Evolutionary conservation across 148 eudicot species (phyloP), one percentile per base, ranked within the genome.

Genomic region (Heliamphora exappendiculata): DNA sequence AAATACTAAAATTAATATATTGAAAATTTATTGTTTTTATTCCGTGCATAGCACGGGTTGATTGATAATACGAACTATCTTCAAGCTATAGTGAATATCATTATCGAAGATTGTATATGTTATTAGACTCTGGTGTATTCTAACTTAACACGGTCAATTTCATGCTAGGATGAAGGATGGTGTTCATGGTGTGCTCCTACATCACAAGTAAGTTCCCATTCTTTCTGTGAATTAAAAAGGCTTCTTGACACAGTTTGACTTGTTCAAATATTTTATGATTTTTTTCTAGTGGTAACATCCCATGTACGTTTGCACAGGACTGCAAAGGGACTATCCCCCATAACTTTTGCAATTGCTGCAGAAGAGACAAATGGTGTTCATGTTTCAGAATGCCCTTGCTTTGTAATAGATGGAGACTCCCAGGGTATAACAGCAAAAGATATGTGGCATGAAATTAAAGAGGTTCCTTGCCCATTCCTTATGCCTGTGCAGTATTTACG

Each of bases 361-460:
- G 86, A 89, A 80, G 85, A 82, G 76, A 88, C 89, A 17, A 83
- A 87, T 71, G 89, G 81, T 49, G 88, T 93, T 79, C 88, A 83
- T 58, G 78, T 91, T 79, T 91, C 96, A 31, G 91, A 83, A 77
- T 93, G 98, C 81, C 98, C 93, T 34, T 88, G 85, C 79, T 93
- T 93, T 84, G 88, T 93, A 59, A 84, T 89, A 81, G 84, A 91
- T 82, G 98, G 98, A 76, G 86, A 89, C 79, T 82, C 89, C 13
- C 78, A 84, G 50, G 96, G 96, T 51, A 80, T 88, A 28, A 83
- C 96, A 72, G 98, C 98, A 67, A 83, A 84, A 81, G 89, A 91
- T 57, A 86, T 91, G 91, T 93, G 98, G 98, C 57, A 75, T 70
- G 93, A 88, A 81, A 81, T 93, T 14, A 93, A 91, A 86, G 88